Evolutionary conservation across 2,329 filamentous ascomycete genomes (phyloP), one percentile per base, ranked within the genome.

Genomic region (Talaromyces sp.): DNA sequence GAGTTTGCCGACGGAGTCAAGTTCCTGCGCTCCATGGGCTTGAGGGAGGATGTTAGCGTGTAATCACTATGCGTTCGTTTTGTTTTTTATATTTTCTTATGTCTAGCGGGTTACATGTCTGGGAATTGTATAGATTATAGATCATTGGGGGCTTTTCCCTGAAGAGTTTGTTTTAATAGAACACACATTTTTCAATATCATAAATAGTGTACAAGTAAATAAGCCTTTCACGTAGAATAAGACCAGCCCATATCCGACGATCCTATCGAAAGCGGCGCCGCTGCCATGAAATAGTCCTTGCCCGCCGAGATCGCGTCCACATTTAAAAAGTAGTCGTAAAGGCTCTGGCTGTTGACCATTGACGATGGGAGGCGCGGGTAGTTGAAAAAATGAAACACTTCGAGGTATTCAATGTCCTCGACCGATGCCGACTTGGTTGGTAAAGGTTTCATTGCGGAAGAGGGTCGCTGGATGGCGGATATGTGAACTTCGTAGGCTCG

Each of bases 331-430:
- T 17, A 42, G n/a, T 28, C 30, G 33, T 32, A 59, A 28, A 59
- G 36, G 3, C 22, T 22, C 13, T 39, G 49, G 25, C 51, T 54
- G 25, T 28, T 59, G n/a, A 55, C 32, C 57, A 59, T 59, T 2
- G 57, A 59, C 17, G 77, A 74, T 0, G 84, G 84, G 22, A 96
- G 78, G n/a, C 92, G 81, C 1, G 92, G 93, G 61, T 96, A 87
- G 71, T 96, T 96, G 81, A 96, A 97, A 72, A 96, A 96, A 68
- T 95, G 91, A 72, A 97, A 96, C 0, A 96, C 90, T 68, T 96
- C 92, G 2, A 96, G 80, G 71, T 96, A 96, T 72, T 96, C 92
- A 2, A 96, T 80, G 70, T 96, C 92, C 67, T 95, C 91, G 7
- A 71, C 67, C 39, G 68, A 67, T 56, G 52, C 57, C 2, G 32